These are phyloP conservation scores for Yamadazyma buinensis DNA, from an alignment of 1,139 yeast species.

Conservation along the genomic window DNA sequence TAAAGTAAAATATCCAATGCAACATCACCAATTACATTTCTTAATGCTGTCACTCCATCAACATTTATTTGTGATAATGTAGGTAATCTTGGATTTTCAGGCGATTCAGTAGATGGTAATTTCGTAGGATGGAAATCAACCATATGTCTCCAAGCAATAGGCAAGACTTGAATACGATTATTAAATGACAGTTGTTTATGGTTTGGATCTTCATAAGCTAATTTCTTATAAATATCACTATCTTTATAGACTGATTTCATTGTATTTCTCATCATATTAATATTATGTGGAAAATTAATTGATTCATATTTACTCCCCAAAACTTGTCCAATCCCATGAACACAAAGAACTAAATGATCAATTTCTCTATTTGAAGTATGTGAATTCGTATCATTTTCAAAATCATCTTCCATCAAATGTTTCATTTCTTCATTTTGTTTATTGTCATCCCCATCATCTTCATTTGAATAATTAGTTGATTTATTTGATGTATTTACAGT, in stretches of 20 bases:
- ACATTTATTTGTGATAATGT: conserved; percentile 69
- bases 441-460: conserved; percentile 9
- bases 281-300: conserved; percentile 83
- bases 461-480: conserved; percentile 10
- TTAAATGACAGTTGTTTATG: conserved; percentile 27
- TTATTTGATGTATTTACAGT: conserved; percentile 8
- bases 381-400: conserved; percentile 32
- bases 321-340: conserved; percentile 94
- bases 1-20: conserved; percentile 79
- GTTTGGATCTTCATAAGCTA: conserved; percentile 26
- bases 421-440: conserved; percentile 29
- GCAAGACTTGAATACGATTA: conserved; percentile 70
- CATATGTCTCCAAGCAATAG: conserved; percentile 74
- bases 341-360: conserved; percentile 77
- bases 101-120: conserved; percentile 22
- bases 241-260: conserved; percentile 55
- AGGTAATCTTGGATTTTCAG: conserved; percentile 48
- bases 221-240: conserved; percentile 37
- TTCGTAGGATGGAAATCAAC: conserved; percentile 57
- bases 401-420: conserved; percentile 51
- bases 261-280: conserved; percentile 64
- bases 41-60: conserved; percentile 73
- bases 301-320: conserved; percentile 76
- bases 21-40: conserved; percentile 82
- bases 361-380: conserved; percentile 48